These are phyloP conservation scores for Pichia sorboxylosa DNA, from an alignment of 1,139 yeast genomes.

Conservation along the genomic window DNA sequence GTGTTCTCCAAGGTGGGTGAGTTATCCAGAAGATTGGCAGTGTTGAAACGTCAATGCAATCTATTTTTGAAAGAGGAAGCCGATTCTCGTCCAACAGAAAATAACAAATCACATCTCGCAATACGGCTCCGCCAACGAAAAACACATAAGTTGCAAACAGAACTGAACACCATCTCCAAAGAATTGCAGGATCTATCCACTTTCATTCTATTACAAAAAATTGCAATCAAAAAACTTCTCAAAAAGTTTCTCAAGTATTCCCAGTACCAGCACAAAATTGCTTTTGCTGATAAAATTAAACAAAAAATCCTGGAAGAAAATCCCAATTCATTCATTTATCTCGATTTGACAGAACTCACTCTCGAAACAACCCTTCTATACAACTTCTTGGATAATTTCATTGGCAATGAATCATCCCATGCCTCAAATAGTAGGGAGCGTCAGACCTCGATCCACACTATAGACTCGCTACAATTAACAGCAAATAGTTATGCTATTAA, in stretches of 20 bases:
- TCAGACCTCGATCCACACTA: conserved; percentile 22
- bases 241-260: conserved; percentile 69
- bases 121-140: conserved; percentile 12
- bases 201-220: conserved; percentile 66
- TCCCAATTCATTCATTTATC: conserved; percentile 46
- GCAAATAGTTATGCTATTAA: conserved; percentile 7
- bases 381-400: conserved; percentile 31
- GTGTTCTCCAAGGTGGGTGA: conserved; percentile 60
- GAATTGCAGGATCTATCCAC: conserved; percentile 63
- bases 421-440: conserved; percentile 5
- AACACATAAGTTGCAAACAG: conserved; percentile 22
- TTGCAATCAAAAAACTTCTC: conserved; percentile 69
- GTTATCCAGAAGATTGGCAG: conserved; percentile 21
- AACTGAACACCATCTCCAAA: conserved; percentile 37
- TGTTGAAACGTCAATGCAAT: conserved; percentile 18
- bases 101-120: not conserved
- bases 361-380: conserved; percentile 49
- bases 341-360: conserved; percentile 56
- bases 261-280: conserved; percentile 27
- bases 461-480: conserved; percentile 26
- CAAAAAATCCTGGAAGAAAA: conserved; percentile 28
- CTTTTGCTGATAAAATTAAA: conserved; percentile 29
- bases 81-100: conserved; percentile 23
- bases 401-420: conserved; percentile 2
- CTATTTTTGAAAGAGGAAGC: conserved; percentile 16